Conservation (phyloP, 2,329 filamentous ascomycete genomes). For the Aspergillus phoenicis region DNA sequence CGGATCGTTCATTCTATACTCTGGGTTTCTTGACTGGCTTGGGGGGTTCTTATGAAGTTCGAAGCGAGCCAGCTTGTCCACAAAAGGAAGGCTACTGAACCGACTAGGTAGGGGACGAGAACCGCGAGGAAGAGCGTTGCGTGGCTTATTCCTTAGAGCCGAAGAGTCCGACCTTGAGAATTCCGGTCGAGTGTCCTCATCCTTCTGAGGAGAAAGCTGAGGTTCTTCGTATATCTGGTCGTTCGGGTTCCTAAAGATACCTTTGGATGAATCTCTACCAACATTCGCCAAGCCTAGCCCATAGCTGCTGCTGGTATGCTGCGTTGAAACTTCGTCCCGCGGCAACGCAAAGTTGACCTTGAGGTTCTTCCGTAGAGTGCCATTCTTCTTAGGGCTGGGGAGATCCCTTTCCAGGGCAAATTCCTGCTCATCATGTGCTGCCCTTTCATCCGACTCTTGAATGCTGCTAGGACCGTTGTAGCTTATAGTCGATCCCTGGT, state of each 20-base stretch:
- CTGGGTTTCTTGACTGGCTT: slow-evolving; percentile 77
- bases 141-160: slow-evolving; percentile 61
- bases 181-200: slow-evolving; percentile 25
- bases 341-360: slow-evolving; percentile 46
- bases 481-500: slow-evolving; percentile 21
- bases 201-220: slow-evolving; percentile 49
- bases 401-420: slow-evolving; percentile 5
- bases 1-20: slow-evolving; percentile 70
- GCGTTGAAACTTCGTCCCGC: slow-evolving; percentile 27
- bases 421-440: slow-evolving; percentile 5
- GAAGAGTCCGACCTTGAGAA: slow-evolving; percentile 41
- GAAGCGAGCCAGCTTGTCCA: slow-evolving; percentile 54
- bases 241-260: slow-evolving; percentile 60
- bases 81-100: slow-evolving; percentile 47
- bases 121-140: slow-evolving; percentile 61
- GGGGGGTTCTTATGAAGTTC: slow-evolving; percentile 87
- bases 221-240: slow-evolving; percentile 84
- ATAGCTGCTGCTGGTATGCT: slow-evolving; percentile 18
- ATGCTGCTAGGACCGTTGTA: background rate
- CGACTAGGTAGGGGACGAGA: slow-evolving; percentile 47
- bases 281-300: slow-evolving; percentile 33
- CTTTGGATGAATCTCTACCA: slow-evolving; percentile 47
- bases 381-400: slow-evolving; percentile 23
- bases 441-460: background rate
- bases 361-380: slow-evolving; percentile 37